These are phyloP conservation scores for Tulasnella sp. DNA, from an alignment of 768 basidiomycete species.

Conservation along the genomic window DNA sequence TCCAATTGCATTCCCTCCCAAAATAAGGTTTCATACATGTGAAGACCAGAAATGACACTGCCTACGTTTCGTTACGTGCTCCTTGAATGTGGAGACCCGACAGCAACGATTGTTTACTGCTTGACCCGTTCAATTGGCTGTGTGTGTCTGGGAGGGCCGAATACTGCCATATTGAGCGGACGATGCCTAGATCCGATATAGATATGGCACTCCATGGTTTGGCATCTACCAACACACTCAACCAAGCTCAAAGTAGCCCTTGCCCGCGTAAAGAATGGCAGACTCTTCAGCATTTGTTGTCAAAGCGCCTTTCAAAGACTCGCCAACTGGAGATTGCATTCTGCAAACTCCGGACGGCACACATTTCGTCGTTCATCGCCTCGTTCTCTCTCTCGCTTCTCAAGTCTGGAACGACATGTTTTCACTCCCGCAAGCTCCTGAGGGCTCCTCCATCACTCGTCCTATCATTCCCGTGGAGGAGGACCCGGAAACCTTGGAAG, in stretches of 20 bases:
- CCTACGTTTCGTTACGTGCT: no score
- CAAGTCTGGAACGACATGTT: conserved; percentile 63
- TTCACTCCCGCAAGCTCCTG: conserved; percentile 41
- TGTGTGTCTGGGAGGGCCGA: background rate
- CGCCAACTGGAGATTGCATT: conserved; percentile 49
- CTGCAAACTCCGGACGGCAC: conserved; percentile 58
- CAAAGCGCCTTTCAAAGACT: conserved; percentile 36
- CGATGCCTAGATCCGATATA: background rate
- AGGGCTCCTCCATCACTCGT: background rate
- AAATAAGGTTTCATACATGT: no score
- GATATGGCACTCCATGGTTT: no score
- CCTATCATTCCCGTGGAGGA: conserved; percentile 38
- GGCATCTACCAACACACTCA: no score
- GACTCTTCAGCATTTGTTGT: background rate
- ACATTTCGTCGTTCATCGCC: conserved; percentile 59
- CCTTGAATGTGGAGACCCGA: background rate
- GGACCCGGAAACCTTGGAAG: conserved; percentile 35
- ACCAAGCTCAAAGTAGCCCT: background rate
- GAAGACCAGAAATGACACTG: no score
- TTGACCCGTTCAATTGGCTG: background rate
- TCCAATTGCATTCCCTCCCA: no score
- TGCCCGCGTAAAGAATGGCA: background rate
- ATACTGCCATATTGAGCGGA: background rate
- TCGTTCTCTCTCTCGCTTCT: conserved; percentile 60
- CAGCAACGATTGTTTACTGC: background rate